Conservation (phyloP, 306 rosid species). For the Cotoneaster glaucophyllus region DNA sequence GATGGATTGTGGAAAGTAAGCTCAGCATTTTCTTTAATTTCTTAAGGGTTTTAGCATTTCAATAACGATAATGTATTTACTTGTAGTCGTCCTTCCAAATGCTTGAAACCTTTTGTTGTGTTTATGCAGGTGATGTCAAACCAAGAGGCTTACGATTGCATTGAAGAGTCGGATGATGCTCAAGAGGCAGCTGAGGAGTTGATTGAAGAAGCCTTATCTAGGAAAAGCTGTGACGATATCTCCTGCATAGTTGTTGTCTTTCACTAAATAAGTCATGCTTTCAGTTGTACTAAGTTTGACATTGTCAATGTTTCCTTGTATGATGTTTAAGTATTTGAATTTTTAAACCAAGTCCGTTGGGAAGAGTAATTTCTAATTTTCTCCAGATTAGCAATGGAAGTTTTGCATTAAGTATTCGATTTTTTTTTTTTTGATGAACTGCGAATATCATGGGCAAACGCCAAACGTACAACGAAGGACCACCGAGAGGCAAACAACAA, state of each 20-base stretch:
- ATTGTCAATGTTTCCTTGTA: too few relatives aligned
- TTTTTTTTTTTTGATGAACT: too few relatives aligned
- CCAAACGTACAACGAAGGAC: too few relatives aligned
- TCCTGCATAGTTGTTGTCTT: conserved; percentile 59
- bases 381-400: background rate
- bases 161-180: conserved; percentile 37
- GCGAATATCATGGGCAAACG: too few relatives aligned
- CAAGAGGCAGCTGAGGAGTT: conserved; percentile 39
- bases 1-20: conserved; percentile 52
- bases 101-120: background rate
- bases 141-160: conserved; percentile 51
- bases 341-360: background rate
- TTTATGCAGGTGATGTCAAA: conserved; percentile 55
- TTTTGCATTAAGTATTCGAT: too few relatives aligned
- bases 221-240: conserved; percentile 47
- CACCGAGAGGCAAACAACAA: too few relatives aligned
- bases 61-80: background rate
- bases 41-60: background rate
- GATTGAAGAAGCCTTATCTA: conserved; percentile 30
- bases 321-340: background rate
- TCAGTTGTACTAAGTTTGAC: too few relatives aligned
- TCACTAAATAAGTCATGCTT: conserved; percentile 2
- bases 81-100: background rate
- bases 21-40: background rate
- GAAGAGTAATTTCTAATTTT: background rate